Conservation (phyloP, 2,329 filamentous ascomycete species). For the Ilyonectria sp. region DNA sequence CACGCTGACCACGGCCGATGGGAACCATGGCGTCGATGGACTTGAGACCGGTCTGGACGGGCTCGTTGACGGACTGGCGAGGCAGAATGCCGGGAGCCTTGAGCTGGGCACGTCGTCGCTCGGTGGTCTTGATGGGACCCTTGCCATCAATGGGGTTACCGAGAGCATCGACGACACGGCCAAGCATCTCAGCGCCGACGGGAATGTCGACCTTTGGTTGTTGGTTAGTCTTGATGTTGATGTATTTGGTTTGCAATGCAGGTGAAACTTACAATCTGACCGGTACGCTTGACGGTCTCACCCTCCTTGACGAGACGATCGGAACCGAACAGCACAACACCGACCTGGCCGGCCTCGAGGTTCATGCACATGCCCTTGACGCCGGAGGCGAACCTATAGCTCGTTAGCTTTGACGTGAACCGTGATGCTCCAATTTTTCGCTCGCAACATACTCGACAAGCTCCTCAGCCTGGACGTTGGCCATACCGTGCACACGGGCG, state of each 20-base stretch:
- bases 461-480: constrained; percentile 99
- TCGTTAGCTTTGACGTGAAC: constrained; percentile 39
- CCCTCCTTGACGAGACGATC: constrained; percentile 99
- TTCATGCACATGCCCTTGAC: constrained; percentile 99
- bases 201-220: constrained; percentile 89
- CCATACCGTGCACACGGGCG: constrained; percentile 99
- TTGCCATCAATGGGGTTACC: constrained; percentile 99
- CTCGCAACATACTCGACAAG: constrained; percentile 90
- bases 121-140: constrained; percentile 92
- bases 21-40: constrained; percentile 99
- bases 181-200: constrained; percentile 92
- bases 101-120: constrained; percentile 96
- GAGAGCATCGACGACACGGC: constrained; percentile 98
- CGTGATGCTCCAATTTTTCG: constrained; percentile 28
- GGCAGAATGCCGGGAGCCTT: constrained; percentile 99
- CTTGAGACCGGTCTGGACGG: constrained; percentile 99
- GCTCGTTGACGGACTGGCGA: constrained; percentile 96
- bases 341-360: constrained; percentile 99
- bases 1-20: constrained; percentile 99
- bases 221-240: constrained; percentile 15
- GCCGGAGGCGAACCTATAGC: constrained; percentile 91
- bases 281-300: constrained; percentile 99
- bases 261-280: constrained; percentile 87
- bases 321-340: constrained; percentile 99
- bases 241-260: neutral